phyloP scores from a whole-genome alignment of 148 eudicot species.

The Chenopodium suecicum region DNA sequence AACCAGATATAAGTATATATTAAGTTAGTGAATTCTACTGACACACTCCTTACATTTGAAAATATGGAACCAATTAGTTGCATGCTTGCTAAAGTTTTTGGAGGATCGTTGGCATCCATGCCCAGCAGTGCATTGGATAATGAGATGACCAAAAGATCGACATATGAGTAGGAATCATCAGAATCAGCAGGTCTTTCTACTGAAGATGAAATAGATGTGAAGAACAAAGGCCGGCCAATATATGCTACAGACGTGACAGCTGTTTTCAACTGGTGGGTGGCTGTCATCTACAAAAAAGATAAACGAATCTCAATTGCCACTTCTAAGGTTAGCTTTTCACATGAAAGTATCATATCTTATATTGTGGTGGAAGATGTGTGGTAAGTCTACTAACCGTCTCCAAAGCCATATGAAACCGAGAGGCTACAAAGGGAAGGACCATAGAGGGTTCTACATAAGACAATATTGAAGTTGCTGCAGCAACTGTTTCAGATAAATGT shows the following conservation, averaged over 20 bases:
- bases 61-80: conserved; percentile 93
- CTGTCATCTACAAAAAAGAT: conserved; percentile 69
- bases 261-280: conserved; percentile 96
- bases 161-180: conserved; percentile 43
- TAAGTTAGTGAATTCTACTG: not conserved
- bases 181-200: conserved; percentile 40
- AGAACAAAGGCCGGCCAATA: conserved; percentile 73
- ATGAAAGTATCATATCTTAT: not conserved
- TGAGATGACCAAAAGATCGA: conserved; percentile 78
- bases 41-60: conserved; percentile 65
- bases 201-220: conserved; percentile 50
- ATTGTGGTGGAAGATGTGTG: not conserved
- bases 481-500: conserved; percentile 91
- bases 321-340: not conserved
- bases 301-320: conserved; percentile 10
- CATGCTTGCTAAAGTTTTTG: conserved; percentile 97
- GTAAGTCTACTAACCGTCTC: conserved; percentile 76
- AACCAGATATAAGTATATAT: not conserved
- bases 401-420: conserved; percentile 94
- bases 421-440: conserved; percentile 86
- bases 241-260: conserved; percentile 90
- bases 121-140: conserved; percentile 93
- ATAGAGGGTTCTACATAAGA: conserved; percentile 90
- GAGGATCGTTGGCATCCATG: conserved; percentile 99
- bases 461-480: conserved; percentile 81